Base-by-base conservation (phyloP, 1,284 basidiomycete genomes). In the Irpex rosettiformis region DNA sequence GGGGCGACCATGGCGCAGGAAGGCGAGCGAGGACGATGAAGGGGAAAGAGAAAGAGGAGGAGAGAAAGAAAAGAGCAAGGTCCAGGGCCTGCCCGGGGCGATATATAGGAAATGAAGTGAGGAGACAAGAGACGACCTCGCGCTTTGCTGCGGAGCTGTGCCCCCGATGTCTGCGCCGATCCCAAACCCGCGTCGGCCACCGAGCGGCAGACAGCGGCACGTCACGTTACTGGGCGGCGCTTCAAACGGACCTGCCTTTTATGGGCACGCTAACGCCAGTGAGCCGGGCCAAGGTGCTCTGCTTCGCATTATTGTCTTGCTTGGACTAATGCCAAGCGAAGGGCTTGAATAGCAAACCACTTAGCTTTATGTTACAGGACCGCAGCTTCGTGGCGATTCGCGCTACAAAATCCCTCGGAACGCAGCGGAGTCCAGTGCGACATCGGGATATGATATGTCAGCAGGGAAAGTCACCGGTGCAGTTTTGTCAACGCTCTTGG, bases 141-240 rank as follows among this genome's bases (percentile, higher is more conserved):
- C 1, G 85, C 79, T n/a, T n/a, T 58, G 83, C 85, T 11, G 86
- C 79, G 55, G 83, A 78, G 64, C 83, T 82, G 54, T 78, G 77
- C 61, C 89, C n/a, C 79, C 0, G 85, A 18, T 45, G 33, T 16
- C 33, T 37, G 33, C 33, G 33, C 16, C 16, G 33, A 37, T 37
- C 11, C 33, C 33, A 37, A 37, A 37, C 33, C 33, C 33, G 33
- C 16, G 11, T 8, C 33, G 33, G 33, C 33, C 10, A 16, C 10
- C 33, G 16, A n/a, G 16, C 33, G 33, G 33, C 33, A 37, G 2
- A 8, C 33, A 37, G 33, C 33, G 33, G 33, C 33, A 37, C 33
- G 11, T 4, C 33, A 11, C 33, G 33, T 7, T 37, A n/a, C n/a
- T 37, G 10, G 4, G 33, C 33, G 33, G 11, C 4, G 2, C 10